Evolutionary conservation across 2,329 filamentous ascomycete species (phyloP).

Genomic region (Microthyrium microscopicum): DNA sequence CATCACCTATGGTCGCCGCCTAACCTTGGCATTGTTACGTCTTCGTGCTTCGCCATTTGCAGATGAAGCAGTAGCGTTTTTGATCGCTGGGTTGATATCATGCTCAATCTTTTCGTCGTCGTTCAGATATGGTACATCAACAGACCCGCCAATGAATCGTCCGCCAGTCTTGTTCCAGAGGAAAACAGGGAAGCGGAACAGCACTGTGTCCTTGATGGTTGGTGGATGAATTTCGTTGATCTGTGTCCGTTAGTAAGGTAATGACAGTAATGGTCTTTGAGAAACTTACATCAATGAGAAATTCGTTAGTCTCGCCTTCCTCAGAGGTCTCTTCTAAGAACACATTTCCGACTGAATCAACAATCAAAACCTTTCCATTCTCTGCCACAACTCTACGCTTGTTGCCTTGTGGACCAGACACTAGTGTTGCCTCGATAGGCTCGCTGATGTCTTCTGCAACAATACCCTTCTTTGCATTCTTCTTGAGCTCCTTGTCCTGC

Average conservation of each 20-base stretch:
- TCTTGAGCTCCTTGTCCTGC: slow-evolving; percentile 72
- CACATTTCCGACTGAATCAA: slow-evolving; percentile 82
- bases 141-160: slow-evolving; percentile 24
- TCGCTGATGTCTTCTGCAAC: slow-evolving; percentile 30
- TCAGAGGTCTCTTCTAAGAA: slow-evolving; percentile 87
- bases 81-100: too few relatives aligned
- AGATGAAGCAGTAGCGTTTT: too few relatives aligned
- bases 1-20: too few relatives aligned
- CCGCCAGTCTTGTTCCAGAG: slow-evolving; percentile 38
- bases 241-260: slow-evolving; percentile 24
- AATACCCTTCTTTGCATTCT: slow-evolving; percentile 40
- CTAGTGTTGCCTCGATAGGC: slow-evolving; percentile 34
- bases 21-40: too few relatives aligned
- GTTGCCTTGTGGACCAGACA: slow-evolving; percentile 49
- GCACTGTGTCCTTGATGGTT: slow-evolving; percentile 63
- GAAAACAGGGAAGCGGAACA: slow-evolving; percentile 65
- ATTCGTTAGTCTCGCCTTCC: slow-evolving; percentile 69
- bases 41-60: too few relatives aligned
- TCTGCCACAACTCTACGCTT: slow-evolving; percentile 82
- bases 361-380: slow-evolving; percentile 88
- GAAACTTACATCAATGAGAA: slow-evolving; percentile 64
- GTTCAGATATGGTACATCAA: too few relatives aligned
- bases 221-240: slow-evolving; percentile 64
- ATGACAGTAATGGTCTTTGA: not conserved
- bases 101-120: too few relatives aligned